Percentiles rank a stretch among this genome's conserved stretches.
phyloP scores from a whole-genome alignment of 148 eudicot species.

The Rhododendron henanense region DNA sequence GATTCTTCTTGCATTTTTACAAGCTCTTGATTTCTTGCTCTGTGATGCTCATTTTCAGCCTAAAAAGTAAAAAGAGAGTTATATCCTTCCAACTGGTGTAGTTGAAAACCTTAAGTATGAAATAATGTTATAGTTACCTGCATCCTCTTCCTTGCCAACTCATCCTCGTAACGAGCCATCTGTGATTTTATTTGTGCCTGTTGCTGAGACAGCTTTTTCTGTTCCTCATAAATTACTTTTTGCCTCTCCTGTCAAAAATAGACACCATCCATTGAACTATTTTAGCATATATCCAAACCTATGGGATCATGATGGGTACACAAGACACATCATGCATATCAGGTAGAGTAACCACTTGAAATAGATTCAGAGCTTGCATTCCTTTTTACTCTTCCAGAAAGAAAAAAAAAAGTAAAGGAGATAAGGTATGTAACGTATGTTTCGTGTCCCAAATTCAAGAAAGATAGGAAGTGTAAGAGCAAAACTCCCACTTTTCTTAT shows the following conservation, averaged over 20 bases:
- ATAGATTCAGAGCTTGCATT: neutral
- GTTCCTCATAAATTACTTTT: conserved; percentile 75
- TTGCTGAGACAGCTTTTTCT: conserved; percentile 75
- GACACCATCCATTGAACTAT: conserved; percentile 1
- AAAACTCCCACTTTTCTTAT: neutral
- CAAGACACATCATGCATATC: neutral
- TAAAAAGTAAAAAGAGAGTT: conserved; percentile 17
- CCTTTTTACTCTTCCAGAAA: neutral
- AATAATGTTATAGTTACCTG: conserved; percentile 36
- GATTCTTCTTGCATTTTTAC: conserved; percentile 90
- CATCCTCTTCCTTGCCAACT: conserved; percentile 79
- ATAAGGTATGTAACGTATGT: neutral
- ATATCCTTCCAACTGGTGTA: neutral
- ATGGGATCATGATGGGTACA: neutral
- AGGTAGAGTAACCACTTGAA: neutral
- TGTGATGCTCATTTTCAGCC: conserved; percentile 81
- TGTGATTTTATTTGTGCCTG: conserved; percentile 74
- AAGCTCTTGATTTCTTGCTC: conserved; percentile 82
- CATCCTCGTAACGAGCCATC: conserved; percentile 89
- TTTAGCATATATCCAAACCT: neutral
- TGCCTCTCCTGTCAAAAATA: conserved; percentile 67
- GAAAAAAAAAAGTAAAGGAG: neutral
- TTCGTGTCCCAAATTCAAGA: neutral
- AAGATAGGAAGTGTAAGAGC: neutral
- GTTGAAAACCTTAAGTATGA: neutral